Conservation (phyloP, 2,329 filamentous ascomycete species). For the Pseudocercospora fijiensis region DNA sequence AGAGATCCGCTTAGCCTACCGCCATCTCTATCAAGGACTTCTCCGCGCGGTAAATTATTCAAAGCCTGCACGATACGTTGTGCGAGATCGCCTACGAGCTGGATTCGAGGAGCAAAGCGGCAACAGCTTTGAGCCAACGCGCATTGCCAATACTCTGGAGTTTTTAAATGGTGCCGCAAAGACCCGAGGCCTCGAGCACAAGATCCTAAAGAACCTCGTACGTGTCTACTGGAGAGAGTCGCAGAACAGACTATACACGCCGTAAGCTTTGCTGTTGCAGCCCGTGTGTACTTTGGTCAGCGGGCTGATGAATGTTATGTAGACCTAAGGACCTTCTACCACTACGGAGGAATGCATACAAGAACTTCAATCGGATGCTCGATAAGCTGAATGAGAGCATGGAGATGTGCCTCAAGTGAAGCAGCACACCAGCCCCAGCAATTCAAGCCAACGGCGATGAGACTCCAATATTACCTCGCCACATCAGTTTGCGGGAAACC, state of each 20-base stretch:
- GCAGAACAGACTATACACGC: slow-evolving; percentile 32
- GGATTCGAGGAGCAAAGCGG: slow-evolving; percentile 57
- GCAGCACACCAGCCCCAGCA: not conserved
- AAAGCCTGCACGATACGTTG: slow-evolving; percentile 63
- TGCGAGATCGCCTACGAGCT: slow-evolving; percentile 54
- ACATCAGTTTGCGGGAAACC: not conserved
- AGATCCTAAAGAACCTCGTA: slow-evolving; percentile 67
- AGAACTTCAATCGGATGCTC: slow-evolving; percentile 67
- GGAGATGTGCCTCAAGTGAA: slow-evolving; percentile 56
- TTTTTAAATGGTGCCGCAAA: slow-evolving; percentile 67
- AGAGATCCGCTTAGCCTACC: slow-evolving; percentile 51
- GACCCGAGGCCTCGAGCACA: slow-evolving; percentile 68
- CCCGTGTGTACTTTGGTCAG: not conserved
- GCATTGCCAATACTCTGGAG: slow-evolving; percentile 64
- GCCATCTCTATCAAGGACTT: slow-evolving; percentile 64
- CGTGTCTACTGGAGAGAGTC: slow-evolving; percentile 45
- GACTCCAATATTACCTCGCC: not conserved
- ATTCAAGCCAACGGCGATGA: not conserved
- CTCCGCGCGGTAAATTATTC: slow-evolving; percentile 72
- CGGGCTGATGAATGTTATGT: not conserved
- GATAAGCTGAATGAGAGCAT: slow-evolving; percentile 73
- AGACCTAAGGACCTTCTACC: not conserved
- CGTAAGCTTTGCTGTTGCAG: not conserved
- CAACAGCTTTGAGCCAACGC: slow-evolving; percentile 50
- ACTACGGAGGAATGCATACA: slow-evolving; percentile 45